phyloP scores from a whole-genome alignment of 139 green algal genomes.

The Picochlorum sp. region DNA sequence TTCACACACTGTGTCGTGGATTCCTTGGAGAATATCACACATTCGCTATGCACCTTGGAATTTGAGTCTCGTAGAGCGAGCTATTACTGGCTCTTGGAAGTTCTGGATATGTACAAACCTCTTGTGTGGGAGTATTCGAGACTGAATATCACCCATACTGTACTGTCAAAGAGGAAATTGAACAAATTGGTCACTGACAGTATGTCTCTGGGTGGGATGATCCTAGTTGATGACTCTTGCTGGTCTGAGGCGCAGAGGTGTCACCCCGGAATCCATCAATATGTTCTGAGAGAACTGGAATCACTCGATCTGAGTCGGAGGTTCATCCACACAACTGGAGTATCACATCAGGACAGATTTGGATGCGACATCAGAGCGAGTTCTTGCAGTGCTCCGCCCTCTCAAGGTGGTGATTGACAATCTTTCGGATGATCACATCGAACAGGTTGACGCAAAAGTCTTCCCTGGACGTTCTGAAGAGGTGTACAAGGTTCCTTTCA shows the following conservation, averaged over 20 bases:
- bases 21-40: conserved; percentile 94
- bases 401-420: conserved; percentile 80
- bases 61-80: conserved; percentile 92
- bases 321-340: conserved; percentile 86
- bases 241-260: conserved; percentile 82
- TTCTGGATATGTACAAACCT: conserved; percentile 90
- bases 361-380: conserved; percentile 50
- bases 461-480: conserved; percentile 58
- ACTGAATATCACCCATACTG: conserved; percentile 95
- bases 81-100: conserved; percentile 91
- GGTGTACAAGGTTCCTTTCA: conserved; percentile 62
- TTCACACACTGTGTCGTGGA: conserved; percentile 99
- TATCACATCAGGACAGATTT: conserved; percentile 64
- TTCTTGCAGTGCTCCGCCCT: conserved; percentile 83
- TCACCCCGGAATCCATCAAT: conserved; percentile 84
- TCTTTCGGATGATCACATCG: conserved; percentile 51
- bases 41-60: conserved; percentile 99
- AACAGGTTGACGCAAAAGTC: conserved; percentile 56
- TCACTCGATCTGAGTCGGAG: conserved; percentile 78
- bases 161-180: conserved; percentile 96
- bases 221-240: conserved; percentile 87
- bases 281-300: conserved; percentile 86
- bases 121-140: conserved; percentile 95
- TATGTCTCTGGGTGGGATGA: conserved; percentile 94
- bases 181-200: conserved; percentile 73